A percentile compares a stretch with the other conserved stretches of the same genome.
Conservation (phyloP, 352 stramenopile genomes). For the Bremia lactucae region DNA sequence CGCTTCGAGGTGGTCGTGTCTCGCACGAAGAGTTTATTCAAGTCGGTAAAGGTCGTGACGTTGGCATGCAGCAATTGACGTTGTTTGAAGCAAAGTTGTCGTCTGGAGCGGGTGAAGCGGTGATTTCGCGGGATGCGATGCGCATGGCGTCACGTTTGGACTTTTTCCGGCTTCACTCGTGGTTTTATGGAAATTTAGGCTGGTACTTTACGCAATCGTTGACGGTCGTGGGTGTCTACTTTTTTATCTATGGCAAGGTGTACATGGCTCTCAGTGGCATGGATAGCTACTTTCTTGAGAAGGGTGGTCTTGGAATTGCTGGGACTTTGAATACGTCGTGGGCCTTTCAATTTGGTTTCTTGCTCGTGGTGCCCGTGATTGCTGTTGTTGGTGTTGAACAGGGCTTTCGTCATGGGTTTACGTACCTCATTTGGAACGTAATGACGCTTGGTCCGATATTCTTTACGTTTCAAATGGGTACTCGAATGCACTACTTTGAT, state of each 20-base stretch:
- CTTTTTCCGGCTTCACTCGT: conserved; percentile 95
- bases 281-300: conserved; percentile 86
- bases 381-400: conserved; percentile 95
- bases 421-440: conserved; percentile 90
- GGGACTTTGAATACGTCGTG: conserved; percentile 93
- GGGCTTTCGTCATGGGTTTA: conserved; percentile 90
- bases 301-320: conserved; percentile 88
- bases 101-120: conserved; percentile 94
- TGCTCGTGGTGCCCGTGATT: conserved; percentile 95
- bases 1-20: conserved; percentile 54
- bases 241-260: conserved; percentile 96
- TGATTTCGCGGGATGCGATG: conserved; percentile 93
- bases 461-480: conserved; percentile 99
- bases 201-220: conserved; percentile 98
- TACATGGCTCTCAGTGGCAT: conserved; percentile 91
- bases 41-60: conserved; percentile 95
- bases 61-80: conserved; percentile 97
- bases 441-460: conserved; percentile 96
- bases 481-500: conserved; percentile 97
- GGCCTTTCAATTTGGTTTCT: conserved; percentile 92
- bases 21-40: conserved; percentile 82
- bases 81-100: conserved; percentile 97
- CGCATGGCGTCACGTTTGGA: conserved; percentile 93
- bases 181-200: conserved; percentile 97
- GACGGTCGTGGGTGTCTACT: conserved; percentile 95